Base-by-base conservation (phyloP, 164 flowering plant species). In the Hamamelis virginiana region DNA sequence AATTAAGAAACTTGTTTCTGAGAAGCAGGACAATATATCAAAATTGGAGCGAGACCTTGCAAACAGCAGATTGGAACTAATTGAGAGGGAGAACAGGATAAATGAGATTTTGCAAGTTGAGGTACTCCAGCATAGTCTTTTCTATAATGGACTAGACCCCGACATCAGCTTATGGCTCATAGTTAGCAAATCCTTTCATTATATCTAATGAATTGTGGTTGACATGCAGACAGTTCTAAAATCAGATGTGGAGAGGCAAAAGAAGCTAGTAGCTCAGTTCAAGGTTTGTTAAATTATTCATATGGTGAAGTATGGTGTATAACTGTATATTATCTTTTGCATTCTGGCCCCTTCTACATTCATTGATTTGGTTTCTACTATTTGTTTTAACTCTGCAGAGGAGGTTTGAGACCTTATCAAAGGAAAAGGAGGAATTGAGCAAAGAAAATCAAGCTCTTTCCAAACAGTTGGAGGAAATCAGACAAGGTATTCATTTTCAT, bases 381-480 rank as follows among this genome's bases (percentile, higher is more conserved):
- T 61, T 23, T 26, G 25, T 6, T 67, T 72, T 70, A 55, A 11
- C 68, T 52, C 4, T 72, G 18, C 84, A 89, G 92, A 86, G 77
- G 79, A 87, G 62, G 74, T 1, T 3, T 12, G 96, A 87, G 18
- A 58, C 14, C 19, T 18, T 78, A 69, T 61, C 68, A 18, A 89
- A 76, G 80, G 95, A 89, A 69, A 89, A 83, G 76, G 94, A 92
- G n/a, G 96, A 84, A 23, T 64, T 83, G 53, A 75, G 61, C 74
- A 87, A 79, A 77, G 90, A 91, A 86, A 88, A 77, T 59, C 87
- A 81, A 75, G 68, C 77, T 45, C 83, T 88, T 67, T 80, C 83
- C 62, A 89, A 81, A 71, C 92, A 89, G 80, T 70, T 91, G 52
- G 97, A 91, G 61, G 94, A 90, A 8, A 65, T 74, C 41, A 87